Conservation (phyloP, 345 rosid genomes). For the Brassica carinata region DNA sequence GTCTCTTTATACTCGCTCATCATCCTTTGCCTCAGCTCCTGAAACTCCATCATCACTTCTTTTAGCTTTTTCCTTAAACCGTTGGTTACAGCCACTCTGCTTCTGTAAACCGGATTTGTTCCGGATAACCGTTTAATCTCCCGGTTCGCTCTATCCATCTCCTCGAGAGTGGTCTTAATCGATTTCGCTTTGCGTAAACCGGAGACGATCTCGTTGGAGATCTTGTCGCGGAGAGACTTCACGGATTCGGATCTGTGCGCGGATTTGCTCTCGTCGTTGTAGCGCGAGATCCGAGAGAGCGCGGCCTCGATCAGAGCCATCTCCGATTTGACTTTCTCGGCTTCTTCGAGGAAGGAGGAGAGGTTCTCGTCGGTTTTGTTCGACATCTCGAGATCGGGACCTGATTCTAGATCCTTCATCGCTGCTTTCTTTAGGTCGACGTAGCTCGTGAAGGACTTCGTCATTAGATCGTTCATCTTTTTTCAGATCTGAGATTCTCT, state of each 20-base stretch:
- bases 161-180: conserved; percentile 71
- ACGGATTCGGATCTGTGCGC: conserved; percentile 77
- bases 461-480: conserved; percentile 95
- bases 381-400: conserved; percentile 65
- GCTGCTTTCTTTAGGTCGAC: conserved; percentile 94
- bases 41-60: conserved; percentile 97
- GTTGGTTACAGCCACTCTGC: conserved; percentile 77
- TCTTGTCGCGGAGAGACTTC: conserved; percentile 60
- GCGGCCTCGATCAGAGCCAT: conserved; percentile 72
- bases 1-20: conserved; percentile 92
- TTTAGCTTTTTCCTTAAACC: conserved; percentile 79
- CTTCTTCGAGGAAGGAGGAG: conserved; percentile 79
- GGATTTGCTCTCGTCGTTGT: conserved; percentile 79
- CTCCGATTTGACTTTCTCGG: conserved; percentile 84
- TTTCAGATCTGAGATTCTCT: background rate
- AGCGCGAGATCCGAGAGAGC: conserved; percentile 58
- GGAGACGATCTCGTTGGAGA: conserved; percentile 67
- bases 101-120: conserved; percentile 74
- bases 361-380: conserved; percentile 68
- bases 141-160: conserved; percentile 78
- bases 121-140: conserved; percentile 87
- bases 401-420: conserved; percentile 88
- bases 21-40: conserved; percentile 82
- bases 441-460: conserved; percentile 89
- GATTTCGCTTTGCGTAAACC: conserved; percentile 66